Evolutionary conservation across 31 red algal genomes (phyloP), one percentile per base, ranked within the genome.

Genomic region (Odonthalia washingtoniensis): DNA sequence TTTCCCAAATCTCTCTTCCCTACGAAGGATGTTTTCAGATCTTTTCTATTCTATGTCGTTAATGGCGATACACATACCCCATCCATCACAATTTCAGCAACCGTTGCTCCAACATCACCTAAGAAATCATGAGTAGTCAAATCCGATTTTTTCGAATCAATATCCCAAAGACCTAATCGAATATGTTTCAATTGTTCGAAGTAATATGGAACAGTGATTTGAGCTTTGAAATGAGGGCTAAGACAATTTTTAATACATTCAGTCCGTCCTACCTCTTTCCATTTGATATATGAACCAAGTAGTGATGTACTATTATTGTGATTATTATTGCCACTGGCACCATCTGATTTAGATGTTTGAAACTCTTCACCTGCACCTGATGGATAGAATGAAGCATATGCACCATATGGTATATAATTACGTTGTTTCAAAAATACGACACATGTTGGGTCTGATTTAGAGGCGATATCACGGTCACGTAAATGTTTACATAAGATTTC

Each of bases 171-270:
- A 3, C 86, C 79, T 32, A 95, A 73, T n/a, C 76, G 67, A 61
- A 95, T 82, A 41, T 76, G 80, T 74, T 95, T 86, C 28, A 86
- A 66, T 70, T 84, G 67, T 61, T 95, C 92, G 70, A 95, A 95
- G 45, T 67, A 64, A 53, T 89, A 95, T 0, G 87, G 92, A 35
- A 95, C 92, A 4, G 46, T 68, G 68, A 95, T 80, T 28, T 78
- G 87, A 4, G 40, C 57, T n/a, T 63, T 40, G 46, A 89, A 95
- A 64, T 77, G 81, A 0, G 92, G 92, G 44, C 60, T 73, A 5
- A 78, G 81, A 27, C 74, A 70, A 72, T 95, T 81, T 63, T 65
- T 57, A 27, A 90, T 75, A 32, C 73, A 65, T 73, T 95, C 92
- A 26, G 92, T 95, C n/a, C 81, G 61, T 24, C 80, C 92, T 31